phyloP scores from a whole-genome alignment of 116 monocot genomes.

The Iris pallida region DNA sequence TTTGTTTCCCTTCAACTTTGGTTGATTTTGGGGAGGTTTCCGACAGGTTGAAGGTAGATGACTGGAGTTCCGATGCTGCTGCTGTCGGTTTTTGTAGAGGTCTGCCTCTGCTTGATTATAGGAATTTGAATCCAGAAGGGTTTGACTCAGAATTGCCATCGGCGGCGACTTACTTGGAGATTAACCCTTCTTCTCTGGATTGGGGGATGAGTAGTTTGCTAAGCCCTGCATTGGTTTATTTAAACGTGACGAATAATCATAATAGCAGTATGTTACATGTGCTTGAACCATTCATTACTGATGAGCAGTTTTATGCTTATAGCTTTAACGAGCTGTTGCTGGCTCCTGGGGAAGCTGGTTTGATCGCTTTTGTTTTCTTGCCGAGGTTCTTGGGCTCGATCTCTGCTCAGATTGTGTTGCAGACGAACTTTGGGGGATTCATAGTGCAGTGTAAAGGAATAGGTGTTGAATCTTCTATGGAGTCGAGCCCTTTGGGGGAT shows the following conservation, averaged over 20 bases:
- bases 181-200: slow-evolving; percentile 56
- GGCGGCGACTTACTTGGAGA: slow-evolving; percentile 24
- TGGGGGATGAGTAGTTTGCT: slow-evolving; percentile 47
- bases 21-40: slow-evolving; percentile 15
- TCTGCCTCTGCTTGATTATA: slow-evolving; percentile 29
- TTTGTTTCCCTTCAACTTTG: slow-evolving; percentile 52
- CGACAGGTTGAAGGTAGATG: slow-evolving; percentile 1
- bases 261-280: slow-evolving; percentile 50
- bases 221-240: slow-evolving; percentile 34
- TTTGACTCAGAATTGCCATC: slow-evolving; percentile 15
- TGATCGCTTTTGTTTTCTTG: slow-evolving; percentile 61
- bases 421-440: slow-evolving; percentile 81
- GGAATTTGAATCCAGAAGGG: slow-evolving; percentile 21
- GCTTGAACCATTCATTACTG: slow-evolving; percentile 50
- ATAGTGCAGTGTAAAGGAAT: slow-evolving; percentile 57
- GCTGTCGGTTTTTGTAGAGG: slow-evolving; percentile 20
- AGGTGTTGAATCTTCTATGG: slow-evolving; percentile 45
- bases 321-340: slow-evolving; percentile 36
- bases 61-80: slow-evolving; percentile 5
- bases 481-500: slow-evolving; percentile 38
- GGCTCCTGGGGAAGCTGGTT: slow-evolving; percentile 44
- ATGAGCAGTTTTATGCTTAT: slow-evolving; percentile 57
- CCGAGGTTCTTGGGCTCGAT: slow-evolving; percentile 51
- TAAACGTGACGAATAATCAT: slow-evolving; percentile 46
- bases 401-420: slow-evolving; percentile 65